Evolutionary conservation across 345 rosid genomes (phyloP).

Genomic region (Mercurialis annua): DNA sequence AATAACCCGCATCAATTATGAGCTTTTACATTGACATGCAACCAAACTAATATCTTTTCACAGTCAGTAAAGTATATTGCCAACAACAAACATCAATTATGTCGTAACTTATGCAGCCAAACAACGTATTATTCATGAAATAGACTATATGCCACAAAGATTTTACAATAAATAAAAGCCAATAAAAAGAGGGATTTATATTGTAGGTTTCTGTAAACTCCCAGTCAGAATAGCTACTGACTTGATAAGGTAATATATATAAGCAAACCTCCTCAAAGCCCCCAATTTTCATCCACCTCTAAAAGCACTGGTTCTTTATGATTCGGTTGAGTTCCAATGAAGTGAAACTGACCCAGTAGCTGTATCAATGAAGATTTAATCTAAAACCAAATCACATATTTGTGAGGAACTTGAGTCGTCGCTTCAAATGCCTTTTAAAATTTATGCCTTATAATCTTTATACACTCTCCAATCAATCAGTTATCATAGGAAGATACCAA

Average conservation of each 20-base stretch:
- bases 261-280: background rate
- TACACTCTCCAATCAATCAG: constrained; percentile 10
- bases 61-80: background rate
- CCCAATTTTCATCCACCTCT: background rate
- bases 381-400: background rate
- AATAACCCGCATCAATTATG: background rate
- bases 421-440: background rate
- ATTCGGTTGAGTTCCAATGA: background rate
- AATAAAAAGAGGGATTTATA: background rate
- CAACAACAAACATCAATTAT: background rate
- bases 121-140: background rate
- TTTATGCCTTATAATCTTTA: background rate
- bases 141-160: background rate
- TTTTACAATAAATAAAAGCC: background rate
- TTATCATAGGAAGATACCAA: constrained; percentile 32
- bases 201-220: background rate
- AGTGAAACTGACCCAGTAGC: background rate
- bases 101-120: background rate
- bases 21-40: background rate
- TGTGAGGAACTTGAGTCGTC: background rate
- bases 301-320: background rate
- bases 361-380: background rate
- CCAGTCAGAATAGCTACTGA: constrained; percentile 6
- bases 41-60: background rate
- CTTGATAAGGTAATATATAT: background rate